Base-by-base conservation (phyloP, 1,139 yeast species). In the Ogataea hybrid region DNA sequence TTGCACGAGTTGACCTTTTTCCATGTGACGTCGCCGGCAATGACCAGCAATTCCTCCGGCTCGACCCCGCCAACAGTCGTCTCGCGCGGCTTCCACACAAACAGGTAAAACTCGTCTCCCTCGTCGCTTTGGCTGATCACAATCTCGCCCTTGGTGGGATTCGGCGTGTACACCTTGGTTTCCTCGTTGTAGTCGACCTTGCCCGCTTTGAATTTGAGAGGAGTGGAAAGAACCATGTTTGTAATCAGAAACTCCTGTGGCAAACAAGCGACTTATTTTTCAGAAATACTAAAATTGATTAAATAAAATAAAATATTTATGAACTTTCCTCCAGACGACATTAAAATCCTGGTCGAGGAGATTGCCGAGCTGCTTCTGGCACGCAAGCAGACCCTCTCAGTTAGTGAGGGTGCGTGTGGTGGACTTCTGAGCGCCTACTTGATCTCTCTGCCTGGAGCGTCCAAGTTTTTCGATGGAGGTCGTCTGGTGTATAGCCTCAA, bases 11-110 rank as follows among this genome's bases (percentile, higher is more conserved):
- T 67, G 34, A 89, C 79, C 44, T 78, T 88, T 45, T 77, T 77
- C 81, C 95, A 87, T 35, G 83, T 79, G 32, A 90, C 95, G 59
- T 92, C 97, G 2, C 97, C 97, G 0, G 97, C 96, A 53, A 92
- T 84, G 41, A 92, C 77, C 53, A 89, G 74, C 52, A 89, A 70
- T 54, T 85, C 94, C 43, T 84, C 85, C 32, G 72, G 70, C 42
- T 75, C 81, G 15, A 73, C 61, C 15, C 67, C 68, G 32, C 59
- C 64, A 2, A 62, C 62, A 5, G 60, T 56, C 30, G 58, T 59
- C 31, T 75, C 81, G 32, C 77, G 67, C 18, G 87, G 81, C 29
- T 64, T 68, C 89, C 89, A 82, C 46, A 67, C 68, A 50, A 81
- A 77, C 28, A 79, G 73, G 59, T 73, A 75, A 51, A 81, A 72